phyloP scores from a whole-genome alignment of 352 stramenopile genomes.

The Globisporangium canariense region DNA sequence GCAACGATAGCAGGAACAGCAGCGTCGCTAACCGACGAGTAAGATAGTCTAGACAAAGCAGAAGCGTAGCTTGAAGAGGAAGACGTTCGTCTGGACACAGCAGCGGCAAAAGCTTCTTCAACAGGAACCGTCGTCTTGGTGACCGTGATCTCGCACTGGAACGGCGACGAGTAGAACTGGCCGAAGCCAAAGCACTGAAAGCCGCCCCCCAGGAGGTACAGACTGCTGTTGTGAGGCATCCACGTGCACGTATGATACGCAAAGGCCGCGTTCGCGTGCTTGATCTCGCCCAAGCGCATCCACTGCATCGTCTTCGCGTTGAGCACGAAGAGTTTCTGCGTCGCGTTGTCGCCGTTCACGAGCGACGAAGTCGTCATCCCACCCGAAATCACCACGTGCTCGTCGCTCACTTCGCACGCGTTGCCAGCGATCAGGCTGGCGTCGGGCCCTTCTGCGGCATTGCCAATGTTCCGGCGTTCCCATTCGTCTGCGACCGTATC shows the following conservation, averaged over 20 bases:
- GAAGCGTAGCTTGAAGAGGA: not conserved
- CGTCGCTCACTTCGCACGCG: conserved; percentile 43
- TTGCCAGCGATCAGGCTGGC: conserved; percentile 43
- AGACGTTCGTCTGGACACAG: not conserved
- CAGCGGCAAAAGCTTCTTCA: no score
- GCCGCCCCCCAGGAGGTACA: conserved; percentile 64
- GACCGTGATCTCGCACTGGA: conserved; percentile 52
- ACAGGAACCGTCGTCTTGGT: not conserved
- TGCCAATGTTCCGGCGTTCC: conserved; percentile 35
- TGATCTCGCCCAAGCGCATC: conserved; percentile 48
- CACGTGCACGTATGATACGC: conserved; percentile 55
- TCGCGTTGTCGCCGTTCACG: conserved; percentile 33
- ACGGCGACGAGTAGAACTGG: conserved; percentile 67
- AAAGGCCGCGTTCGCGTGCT: conserved; percentile 45
- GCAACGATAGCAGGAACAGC: not conserved
- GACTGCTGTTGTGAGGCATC: conserved; percentile 33
- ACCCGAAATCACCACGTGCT: conserved; percentile 58
- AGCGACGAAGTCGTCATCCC: conserved; percentile 44
- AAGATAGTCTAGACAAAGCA: no score
- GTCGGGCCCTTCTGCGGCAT: conserved; percentile 27
- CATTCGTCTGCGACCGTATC: conserved; percentile 46
- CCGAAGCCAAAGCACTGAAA: conserved; percentile 87
- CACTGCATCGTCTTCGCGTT: conserved; percentile 45
- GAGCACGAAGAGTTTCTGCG: conserved; percentile 53
- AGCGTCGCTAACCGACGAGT: no score